Conservation (phyloP, 176 grass and related monocot genomes). For the Eragrostis nindensis region DNA sequence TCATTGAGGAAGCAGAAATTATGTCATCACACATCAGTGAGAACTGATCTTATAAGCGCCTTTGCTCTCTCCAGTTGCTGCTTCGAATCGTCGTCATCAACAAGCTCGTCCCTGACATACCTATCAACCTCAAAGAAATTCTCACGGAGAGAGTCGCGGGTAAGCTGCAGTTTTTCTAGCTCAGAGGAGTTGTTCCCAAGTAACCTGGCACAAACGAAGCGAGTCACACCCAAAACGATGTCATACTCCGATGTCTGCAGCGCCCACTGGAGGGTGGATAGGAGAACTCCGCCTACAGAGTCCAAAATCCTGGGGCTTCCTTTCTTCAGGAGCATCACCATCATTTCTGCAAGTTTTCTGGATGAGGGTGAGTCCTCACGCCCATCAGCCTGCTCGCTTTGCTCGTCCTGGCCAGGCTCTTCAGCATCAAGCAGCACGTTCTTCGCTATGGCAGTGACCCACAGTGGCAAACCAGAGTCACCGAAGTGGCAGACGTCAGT, state of each 20-base stretch:
- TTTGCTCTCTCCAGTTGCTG: conserved; percentile 64
- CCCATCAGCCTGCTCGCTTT: conserved; percentile 30
- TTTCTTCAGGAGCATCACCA: conserved; percentile 74
- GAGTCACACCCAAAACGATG: conserved; percentile 61
- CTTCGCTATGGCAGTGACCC: conserved; percentile 69
- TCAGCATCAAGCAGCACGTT: conserved; percentile 49
- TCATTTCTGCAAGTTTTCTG: conserved; percentile 66
- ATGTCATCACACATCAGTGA: conserved; percentile 45
- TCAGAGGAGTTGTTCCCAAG: conserved; percentile 33
- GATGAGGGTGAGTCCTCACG: conserved; percentile 30
- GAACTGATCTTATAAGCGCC: conserved; percentile 59
- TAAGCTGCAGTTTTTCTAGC: conserved; percentile 52
- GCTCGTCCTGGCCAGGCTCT: conserved; percentile 44
- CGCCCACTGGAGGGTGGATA: conserved; percentile 41
- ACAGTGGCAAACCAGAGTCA: conserved; percentile 59
- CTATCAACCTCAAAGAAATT: conserved; percentile 56
- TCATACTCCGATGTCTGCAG: conserved; percentile 50
- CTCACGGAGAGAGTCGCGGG: conserved; percentile 46
- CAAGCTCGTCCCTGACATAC: conserved; percentile 42
- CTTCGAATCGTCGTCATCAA: conserved; percentile 25
- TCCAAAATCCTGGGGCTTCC: conserved; percentile 73
- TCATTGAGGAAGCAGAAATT: not conserved
- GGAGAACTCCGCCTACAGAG: conserved; percentile 53
- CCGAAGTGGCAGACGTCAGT: conserved; percentile 35
- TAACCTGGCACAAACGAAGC: conserved; percentile 69